Base-by-base conservation (phyloP, 2,329 filamentous ascomycete species). In the Metarhizium robertsii region DNA sequence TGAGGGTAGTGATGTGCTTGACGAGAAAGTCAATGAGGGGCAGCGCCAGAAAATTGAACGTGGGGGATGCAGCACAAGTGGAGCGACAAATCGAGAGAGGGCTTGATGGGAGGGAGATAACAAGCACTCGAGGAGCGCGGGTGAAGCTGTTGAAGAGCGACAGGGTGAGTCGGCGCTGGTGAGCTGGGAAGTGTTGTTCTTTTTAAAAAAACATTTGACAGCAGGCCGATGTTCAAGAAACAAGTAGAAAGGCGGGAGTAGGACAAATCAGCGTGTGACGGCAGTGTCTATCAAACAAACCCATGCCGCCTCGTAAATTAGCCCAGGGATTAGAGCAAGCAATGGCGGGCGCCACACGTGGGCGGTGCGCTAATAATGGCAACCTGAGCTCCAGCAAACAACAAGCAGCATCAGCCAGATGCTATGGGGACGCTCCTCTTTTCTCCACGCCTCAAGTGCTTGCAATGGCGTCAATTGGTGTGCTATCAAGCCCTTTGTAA, bases 11-110 rank as follows among this genome's bases (percentile, higher is more conserved):
- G 43, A 49, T 42, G 25, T 32, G 25, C 25, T 47, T 29, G 14
- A 48, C 32, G 34, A 59, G 43, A 45, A 50, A 34, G 36, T 46
- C 48, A 10, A 50, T 32, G 43, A 56, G 54, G 25, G 53, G 53
- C 38, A 51, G 38, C 51, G 46, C 34, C 18, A 16, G 43, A 30
- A 13, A 48, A 13, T 29, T 29, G 46, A 34, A 49, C 34, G 53
- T 50, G 25, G 38, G n/a, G 38, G 45, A 30, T 29, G 45, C 45
- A 30, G 45, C n/a, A 6, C 20, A 48, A 11, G 45, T 48, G 45
- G 45, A 48, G 20, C 25, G 11, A 25, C 3, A 8, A 48, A 46
- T 25, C 2, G 20, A 16, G 16, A 11, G 20, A 8, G 4, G 13
- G 8, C 16, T 30, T 30, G 45, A 32, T 18, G 8, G 20, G 14